Evolutionary conservation across 352 stramenopile species (phyloP), one percentile per base, ranked within the genome.

Genomic region (Globisporangium yorkense): DNA sequence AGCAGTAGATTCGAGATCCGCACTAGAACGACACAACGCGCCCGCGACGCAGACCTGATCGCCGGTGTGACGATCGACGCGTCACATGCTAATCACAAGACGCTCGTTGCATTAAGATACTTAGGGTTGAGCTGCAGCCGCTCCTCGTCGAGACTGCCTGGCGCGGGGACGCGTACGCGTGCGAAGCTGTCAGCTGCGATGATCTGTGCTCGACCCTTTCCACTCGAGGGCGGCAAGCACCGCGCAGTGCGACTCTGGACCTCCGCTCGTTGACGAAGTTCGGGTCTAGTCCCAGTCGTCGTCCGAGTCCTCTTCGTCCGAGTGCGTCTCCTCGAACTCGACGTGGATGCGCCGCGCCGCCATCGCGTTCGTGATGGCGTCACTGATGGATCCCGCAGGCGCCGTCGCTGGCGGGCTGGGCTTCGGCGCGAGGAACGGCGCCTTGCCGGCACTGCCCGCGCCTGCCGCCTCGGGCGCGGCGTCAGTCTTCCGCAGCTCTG

Each of bases 281-380:
- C 24, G 24, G 24, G 24, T 27, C 24, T 85, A 84, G 46, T 91
- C 75, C 80, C 81, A 94, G 56, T 94, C 84, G 50, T 92, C 83
- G 55, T 92, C 84, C 50, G 85, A 87, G 55, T 88, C 80, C 33
- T 74, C 66, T 29, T 75, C 70, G 50, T 84, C 76, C 31, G 77
- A 88, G 45, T 77, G 69, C 6, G 67, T 67, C 40, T 89, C 78
- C 51, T 91, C 82, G 31, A 88, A 92, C 62, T 94, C 82, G 44
- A 92, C 75, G 43, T 91, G 80, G 51, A 91, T 88, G n/a, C 78
- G 79, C 37, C 84, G 74, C 41, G 76, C 71, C 0, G 82, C 78
- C 80, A 94, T 91, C 20, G 82, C 84, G 51, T 92, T 91, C 31
- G 76, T 78, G 56, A 94, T 94, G 33, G 79, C 81, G 60, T 94